Base-by-base conservation (phyloP, 2,329 filamentous ascomycete species). In the Epichloe sibirici region DNA sequence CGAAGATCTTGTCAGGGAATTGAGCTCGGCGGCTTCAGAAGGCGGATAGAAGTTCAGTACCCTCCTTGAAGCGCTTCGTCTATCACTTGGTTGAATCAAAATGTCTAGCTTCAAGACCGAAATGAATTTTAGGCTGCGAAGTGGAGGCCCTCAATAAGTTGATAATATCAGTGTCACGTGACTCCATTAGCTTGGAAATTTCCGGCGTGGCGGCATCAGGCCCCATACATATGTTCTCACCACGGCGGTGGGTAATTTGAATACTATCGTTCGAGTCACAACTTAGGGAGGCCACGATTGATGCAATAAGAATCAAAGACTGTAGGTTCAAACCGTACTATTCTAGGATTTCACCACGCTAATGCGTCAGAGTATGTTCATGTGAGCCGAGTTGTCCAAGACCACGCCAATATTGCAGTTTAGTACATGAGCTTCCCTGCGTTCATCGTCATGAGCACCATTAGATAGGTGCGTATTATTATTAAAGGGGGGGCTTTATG, bases 401-500 rank as follows among this genome's bases (percentile, higher is more conserved):
- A 47, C 8, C 5, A 40, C 28, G 13, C 12, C 23, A 4, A 37
- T 5, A 46, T 40, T 45, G 12, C 42, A 37, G 23, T 46, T 49
- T 21, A 11, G 15, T 23, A 50, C 23, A 45, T 34, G 42, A 51
- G 31, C 48, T 28, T 51, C 44, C 35, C 38, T 43, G 45, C 31
- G 38, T 51, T 51, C 43, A 50, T 50, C 42, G 31, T 46, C 34
- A 45, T 39, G n/a, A 9, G 45, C 37, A 48, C 48, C 48, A 38
- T 12, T 28, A 23, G 34, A n/a, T 31, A 9, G 25, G 6, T 25
- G 25, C 25, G 15, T 35, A 43, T 35, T 46, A 49, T 9, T 48
- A 49, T 46, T 52, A 46, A 34, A 51, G 21, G 35, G 13, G 25
- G 31, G 9, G n/a, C 17, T 25, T 23, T n/a, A 38, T 46, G 23